Evolutionary conservation across 495 filamentous ascomycete genomes (phyloP), one percentile per base, ranked within the genome.

Genomic region (Neurospora sp.): DNA sequence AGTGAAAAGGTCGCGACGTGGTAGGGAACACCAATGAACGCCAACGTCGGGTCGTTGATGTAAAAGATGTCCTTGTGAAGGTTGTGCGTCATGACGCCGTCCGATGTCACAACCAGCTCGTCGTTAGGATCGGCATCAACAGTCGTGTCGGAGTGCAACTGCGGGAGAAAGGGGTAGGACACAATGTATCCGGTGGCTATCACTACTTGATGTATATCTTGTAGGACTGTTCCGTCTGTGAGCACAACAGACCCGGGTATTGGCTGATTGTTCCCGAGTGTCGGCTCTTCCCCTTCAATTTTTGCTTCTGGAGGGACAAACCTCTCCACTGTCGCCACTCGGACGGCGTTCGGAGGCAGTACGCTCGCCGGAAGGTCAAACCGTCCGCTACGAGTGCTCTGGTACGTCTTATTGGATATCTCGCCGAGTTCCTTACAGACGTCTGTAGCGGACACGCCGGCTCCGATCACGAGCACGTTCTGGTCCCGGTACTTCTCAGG

Each of bases 31-130:
- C 90, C 89, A 9, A 92, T 80, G 74, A 92, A 91, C 0, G 84
- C 84, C 16, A 92, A 76, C 0, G 88, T 86, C 0, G 90, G 88
- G 70, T 91, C 89, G 0, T 85, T 84, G 59, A 91, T 91, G 75
- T 89, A 92, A 76, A 91, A 91, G 3, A 91, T 87, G 73, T 92
- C 89, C 48, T 87, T 86, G 79, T 91, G 87, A 5, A 92, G 74
- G 75, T 93, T 92, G 76, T 91, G 89, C n/a, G 89, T 76, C 76
- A 88, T 89, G 3, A 82, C 85, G 0, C 90, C 90, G 71, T 91
- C 87, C 0, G 78, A 73, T 4, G 90, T 91, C 1, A 92, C 85
- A 4, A 93, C 76, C 1, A 87, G 77, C 4, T 78, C 83, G 3
- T 88, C 84, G 61, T 82, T 79, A 0, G 88, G 85, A 1, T 85